Percentiles rank a stretch among this genome's conserved stretches.
Evolutionary conservation across 768 basidiomycete species (phyloP).

Genomic region (Kwoniella botswanensis): DNA sequence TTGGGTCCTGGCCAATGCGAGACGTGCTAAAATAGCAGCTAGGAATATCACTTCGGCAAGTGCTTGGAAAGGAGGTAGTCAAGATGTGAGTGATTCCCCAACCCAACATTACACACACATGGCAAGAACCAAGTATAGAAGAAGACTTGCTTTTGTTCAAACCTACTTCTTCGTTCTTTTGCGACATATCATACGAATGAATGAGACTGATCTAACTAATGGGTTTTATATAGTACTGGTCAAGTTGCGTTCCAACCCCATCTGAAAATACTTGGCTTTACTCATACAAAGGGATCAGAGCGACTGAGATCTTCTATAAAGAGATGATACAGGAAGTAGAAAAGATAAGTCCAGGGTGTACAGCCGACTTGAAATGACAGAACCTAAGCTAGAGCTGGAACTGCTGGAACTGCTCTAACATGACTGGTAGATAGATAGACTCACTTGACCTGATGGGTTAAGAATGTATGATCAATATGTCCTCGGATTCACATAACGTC

Average conservation of each 20-base stretch:
- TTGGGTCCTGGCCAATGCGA: conserved; percentile 8
- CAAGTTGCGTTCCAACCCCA: conserved; percentile 18
- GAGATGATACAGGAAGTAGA: conserved; percentile 22
- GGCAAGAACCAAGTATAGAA: too few relatives aligned
- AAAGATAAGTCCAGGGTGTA: conserved; percentile 22
- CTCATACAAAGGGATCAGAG: conserved; percentile 14
- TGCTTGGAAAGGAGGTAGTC: conserved; percentile 3
- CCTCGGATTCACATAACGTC: too few relatives aligned
- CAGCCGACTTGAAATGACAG: not conserved
- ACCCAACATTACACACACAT: not conserved
- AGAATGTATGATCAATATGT: too few relatives aligned
- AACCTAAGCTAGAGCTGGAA: too few relatives aligned
- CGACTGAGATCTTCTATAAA: conserved; percentile 9
- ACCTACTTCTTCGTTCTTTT: not conserved
- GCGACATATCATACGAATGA: too few relatives aligned
- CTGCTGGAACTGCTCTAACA: too few relatives aligned
- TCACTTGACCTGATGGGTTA: too few relatives aligned
- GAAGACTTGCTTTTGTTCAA: too few relatives aligned
- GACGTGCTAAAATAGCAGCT: conserved; percentile 20
- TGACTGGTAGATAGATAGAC: too few relatives aligned
- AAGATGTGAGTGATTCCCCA: conserved; percentile 21
- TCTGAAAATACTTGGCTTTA: conserved; percentile 20
- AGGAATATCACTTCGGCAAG: conserved; percentile 24
- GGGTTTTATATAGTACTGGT: conserved; percentile 24
- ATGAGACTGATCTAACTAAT: not conserved